Evolutionary conservation across 805 yeast species (phyloP).

Genomic region (Spathaspora boniae): DNA sequence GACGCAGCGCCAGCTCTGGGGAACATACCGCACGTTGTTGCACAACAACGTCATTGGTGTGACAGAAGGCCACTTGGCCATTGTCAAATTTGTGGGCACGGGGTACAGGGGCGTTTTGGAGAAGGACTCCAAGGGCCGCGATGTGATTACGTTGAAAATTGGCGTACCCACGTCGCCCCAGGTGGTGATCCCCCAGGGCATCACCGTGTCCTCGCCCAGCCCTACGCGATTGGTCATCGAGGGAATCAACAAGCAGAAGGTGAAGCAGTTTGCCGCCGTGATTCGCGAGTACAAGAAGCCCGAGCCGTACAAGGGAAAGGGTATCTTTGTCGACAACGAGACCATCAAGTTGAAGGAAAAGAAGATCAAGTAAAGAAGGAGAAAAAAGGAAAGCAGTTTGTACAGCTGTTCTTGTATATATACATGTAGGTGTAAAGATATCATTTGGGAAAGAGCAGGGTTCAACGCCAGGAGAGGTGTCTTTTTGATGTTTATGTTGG

Average conservation of each 20-base stretch:
- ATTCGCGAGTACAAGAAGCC: constrained; percentile 89
- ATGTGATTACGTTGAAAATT: constrained; percentile 71
- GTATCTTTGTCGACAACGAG: constrained; percentile 88
- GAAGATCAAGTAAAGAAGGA: constrained; percentile 94
- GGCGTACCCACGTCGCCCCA: constrained; percentile 85
- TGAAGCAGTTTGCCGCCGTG: constrained; percentile 82
- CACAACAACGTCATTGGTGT: constrained; percentile 83
- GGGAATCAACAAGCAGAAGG: constrained; percentile 85
- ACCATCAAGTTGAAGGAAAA: constrained; percentile 86
- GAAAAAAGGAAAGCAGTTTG: too few species aligned
- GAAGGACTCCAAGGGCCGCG: constrained; percentile 40
- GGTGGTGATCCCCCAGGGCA: constrained; percentile 70
- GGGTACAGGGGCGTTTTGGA: constrained; percentile 91
- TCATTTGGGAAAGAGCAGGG: too few species aligned
- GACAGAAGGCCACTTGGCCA: constrained; percentile 87
- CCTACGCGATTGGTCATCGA: constrained; percentile 84
- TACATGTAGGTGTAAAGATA: too few species aligned
- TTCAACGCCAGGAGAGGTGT: too few species aligned
- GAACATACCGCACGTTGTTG: constrained; percentile 78
- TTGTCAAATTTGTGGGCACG: constrained; percentile 88
- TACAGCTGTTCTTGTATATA: too few species aligned
- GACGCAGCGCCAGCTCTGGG: constrained; percentile 90
- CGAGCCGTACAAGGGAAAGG: constrained; percentile 98
- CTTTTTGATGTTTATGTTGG: too few species aligned
- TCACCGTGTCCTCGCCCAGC: constrained; percentile 71